Evolutionary conservation across 2,329 filamentous ascomycete genomes (phyloP).

Genomic region (Pyrenochaeta sp.): DNA sequence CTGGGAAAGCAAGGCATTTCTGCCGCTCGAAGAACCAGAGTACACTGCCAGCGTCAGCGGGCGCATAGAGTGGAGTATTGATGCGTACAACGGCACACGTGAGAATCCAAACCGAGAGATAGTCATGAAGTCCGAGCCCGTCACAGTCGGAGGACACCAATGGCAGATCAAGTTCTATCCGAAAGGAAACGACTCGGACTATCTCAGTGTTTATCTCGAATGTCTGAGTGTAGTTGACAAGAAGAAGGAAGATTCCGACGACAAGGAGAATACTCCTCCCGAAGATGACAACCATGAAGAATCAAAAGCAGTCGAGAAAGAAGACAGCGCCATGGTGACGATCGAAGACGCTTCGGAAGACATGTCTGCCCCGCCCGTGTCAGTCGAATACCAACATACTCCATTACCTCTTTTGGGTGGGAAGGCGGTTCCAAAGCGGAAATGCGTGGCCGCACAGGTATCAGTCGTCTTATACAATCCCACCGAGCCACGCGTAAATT

Average conservation of each 20-base stretch:
- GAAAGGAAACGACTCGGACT: slow-evolving; percentile 65
- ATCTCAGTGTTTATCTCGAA: slow-evolving; percentile 68
- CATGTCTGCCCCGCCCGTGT: slow-evolving; percentile 1
- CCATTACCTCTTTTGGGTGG: slow-evolving; percentile 47
- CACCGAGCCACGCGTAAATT: slow-evolving; percentile 65
- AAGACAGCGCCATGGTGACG: slow-evolving; percentile 16
- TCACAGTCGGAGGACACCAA: slow-evolving; percentile 65
- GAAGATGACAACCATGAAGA: slow-evolving; percentile 2
- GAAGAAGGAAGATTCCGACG: slow-evolving; percentile 20
- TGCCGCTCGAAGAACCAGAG: slow-evolving; percentile 65
- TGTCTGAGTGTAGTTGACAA: slow-evolving; percentile 58
- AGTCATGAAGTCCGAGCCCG: slow-evolving; percentile 65
- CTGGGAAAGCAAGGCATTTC: slow-evolving; percentile 66
- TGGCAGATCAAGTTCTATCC: slow-evolving; percentile 73
- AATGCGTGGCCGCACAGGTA: slow-evolving; percentile 64
- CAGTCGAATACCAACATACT: slow-evolving; percentile 35
- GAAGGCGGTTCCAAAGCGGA: slow-evolving; percentile 48
- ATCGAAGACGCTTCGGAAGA: slow-evolving; percentile 4
- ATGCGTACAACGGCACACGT: slow-evolving; percentile 66
- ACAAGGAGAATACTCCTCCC: slow-evolving; percentile 2
- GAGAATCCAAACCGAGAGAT: slow-evolving; percentile 66
- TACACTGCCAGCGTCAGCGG: slow-evolving; percentile 61
- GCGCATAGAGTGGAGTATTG: slow-evolving; percentile 66
- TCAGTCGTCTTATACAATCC: slow-evolving; percentile 70
- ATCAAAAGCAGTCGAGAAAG: slow-evolving; percentile 2